These are phyloP conservation scores for Yamadazyma diddensiae DNA, from an alignment of 1,139 yeast genomes.

Conservation along the genomic window DNA sequence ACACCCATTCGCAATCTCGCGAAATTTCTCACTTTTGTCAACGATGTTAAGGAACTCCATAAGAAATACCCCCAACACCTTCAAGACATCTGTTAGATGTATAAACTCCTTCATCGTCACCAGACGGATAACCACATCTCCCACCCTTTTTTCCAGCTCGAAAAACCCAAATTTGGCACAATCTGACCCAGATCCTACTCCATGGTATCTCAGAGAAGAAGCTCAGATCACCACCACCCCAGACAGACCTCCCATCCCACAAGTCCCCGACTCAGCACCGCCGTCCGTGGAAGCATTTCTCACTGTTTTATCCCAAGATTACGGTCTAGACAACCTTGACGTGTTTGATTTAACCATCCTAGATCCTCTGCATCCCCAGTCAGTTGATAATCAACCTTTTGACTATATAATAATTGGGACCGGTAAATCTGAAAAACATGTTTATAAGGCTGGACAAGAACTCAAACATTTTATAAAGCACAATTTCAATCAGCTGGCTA, in stretches of 20 bases:
- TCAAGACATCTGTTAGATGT: too few species aligned
- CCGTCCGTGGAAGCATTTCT: slow-evolving; percentile 43
- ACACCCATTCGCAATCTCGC: too few species aligned
- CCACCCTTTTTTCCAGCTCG: too few species aligned
- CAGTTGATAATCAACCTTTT: slow-evolving; percentile 28
- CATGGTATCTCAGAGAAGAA: slow-evolving; percentile 64
- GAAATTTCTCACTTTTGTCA: too few species aligned
- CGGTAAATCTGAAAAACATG: slow-evolving; percentile 76
- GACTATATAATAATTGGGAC: slow-evolving; percentile 65
- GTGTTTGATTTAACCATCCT: slow-evolving; percentile 49
- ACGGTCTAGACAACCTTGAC: slow-evolving; percentile 62
- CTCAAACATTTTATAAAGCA: slow-evolving; percentile 41
- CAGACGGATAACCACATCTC: too few species aligned
- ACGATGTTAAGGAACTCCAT: too few species aligned
- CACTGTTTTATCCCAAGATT: slow-evolving; percentile 47
- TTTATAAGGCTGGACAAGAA: slow-evolving; percentile 67
- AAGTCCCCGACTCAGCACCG: slow-evolving; percentile 59
- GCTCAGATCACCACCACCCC: slow-evolving; percentile 17
- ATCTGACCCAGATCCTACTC: slow-evolving; percentile 28
- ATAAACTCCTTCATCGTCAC: too few species aligned
- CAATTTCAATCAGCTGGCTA: slow-evolving; percentile 35
- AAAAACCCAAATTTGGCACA: too few species aligned
- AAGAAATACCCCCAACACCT: too few species aligned
- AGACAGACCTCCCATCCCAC: slow-evolving; percentile 37
- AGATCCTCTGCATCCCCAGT: slow-evolving; percentile 41